phyloP scores from a whole-genome alignment of 768 basidiomycete species.

The Rhodosporidiobolus odoratus region DNA sequence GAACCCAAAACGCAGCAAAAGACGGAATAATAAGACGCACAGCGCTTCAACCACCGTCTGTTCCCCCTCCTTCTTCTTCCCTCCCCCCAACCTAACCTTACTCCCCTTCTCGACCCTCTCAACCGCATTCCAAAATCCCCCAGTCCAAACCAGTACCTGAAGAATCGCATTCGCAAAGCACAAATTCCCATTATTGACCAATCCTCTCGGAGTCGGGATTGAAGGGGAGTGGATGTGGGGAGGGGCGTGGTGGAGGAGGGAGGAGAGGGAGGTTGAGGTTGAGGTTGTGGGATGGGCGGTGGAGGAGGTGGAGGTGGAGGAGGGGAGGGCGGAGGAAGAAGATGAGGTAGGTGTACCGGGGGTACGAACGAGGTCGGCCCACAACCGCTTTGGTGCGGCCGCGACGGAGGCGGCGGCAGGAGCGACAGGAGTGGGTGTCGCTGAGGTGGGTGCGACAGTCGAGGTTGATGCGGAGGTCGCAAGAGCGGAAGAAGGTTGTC shows the following conservation, averaged over 20 bases:
- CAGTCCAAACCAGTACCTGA: constrained; percentile 81
- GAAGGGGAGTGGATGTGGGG: constrained; percentile 7
- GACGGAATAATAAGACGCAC: constrained; percentile 43
- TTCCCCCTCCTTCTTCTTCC: not conserved
- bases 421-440: not conserved
- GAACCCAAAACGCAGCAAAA: not conserved
- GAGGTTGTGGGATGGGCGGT: not conserved
- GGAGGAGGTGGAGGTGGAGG: not conserved
- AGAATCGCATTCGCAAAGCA: constrained; percentile 94
- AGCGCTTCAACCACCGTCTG: constrained; percentile 51
- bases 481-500: no score
- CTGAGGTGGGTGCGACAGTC: not conserved
- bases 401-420: not conserved
- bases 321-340: constrained; percentile 3
- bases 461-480: not conserved
- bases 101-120: constrained; percentile 61
- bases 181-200: constrained; percentile 93
- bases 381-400: no score
- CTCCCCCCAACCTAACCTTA: constrained; percentile 47
- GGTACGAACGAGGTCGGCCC: not conserved
- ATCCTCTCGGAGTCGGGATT: constrained; percentile 57
- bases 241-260: constrained; percentile 5
- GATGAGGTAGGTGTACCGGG: not conserved
- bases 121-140: constrained; percentile 77
- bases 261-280: not conserved